Evolutionary conservation across 345 rosid genomes (phyloP), one percentile per base, ranked within the genome.

Genomic region (Theobroma cacao): DNA sequence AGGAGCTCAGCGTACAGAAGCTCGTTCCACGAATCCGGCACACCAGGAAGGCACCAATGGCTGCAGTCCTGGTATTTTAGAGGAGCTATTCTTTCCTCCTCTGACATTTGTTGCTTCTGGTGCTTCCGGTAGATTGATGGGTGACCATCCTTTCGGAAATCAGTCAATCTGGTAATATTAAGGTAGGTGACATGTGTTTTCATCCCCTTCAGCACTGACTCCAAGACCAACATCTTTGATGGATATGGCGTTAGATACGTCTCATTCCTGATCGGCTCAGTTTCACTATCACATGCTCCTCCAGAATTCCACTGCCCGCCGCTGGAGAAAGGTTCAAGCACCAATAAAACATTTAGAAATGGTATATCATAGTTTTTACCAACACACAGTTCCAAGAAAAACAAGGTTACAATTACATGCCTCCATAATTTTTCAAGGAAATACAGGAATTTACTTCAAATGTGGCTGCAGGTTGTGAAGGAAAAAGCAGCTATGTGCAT

Each of bases 261-360:
- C 72, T 76, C 87, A 72, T 94, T 94, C 88, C 84, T 89, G 86
- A 94, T 96, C 11, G 98, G 99, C 78, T 91, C 93, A 7, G 87
- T 88, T 85, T 96, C 98, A 6, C 86, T 87, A 65, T 96, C 89
- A 40, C 99, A 96, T 2, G 91, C 94, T 15, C 99, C 99, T 1
- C 99, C 98, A 0, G 99, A 95, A 78, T 96, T 96, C 99, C 99
- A 96, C 70, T 96, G 99, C 59, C 99, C 99, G 0, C 99, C 99
- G 1, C 99, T 96, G 85, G 78, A 86, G 14, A 78, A 28, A 48
- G 5, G 22, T 17, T 12, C 75, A 71, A 77, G 45, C 60, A 36
- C 5, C 45, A 22, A 38, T 40, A 43, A 33, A 50, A 45, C 20
- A 7, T 60, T 33, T 69, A 68, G 20, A 67, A 11, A 67, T 50